Base-by-base conservation (phyloP, 108 stramenopile genomes). In the Tribonema minus region DNA sequence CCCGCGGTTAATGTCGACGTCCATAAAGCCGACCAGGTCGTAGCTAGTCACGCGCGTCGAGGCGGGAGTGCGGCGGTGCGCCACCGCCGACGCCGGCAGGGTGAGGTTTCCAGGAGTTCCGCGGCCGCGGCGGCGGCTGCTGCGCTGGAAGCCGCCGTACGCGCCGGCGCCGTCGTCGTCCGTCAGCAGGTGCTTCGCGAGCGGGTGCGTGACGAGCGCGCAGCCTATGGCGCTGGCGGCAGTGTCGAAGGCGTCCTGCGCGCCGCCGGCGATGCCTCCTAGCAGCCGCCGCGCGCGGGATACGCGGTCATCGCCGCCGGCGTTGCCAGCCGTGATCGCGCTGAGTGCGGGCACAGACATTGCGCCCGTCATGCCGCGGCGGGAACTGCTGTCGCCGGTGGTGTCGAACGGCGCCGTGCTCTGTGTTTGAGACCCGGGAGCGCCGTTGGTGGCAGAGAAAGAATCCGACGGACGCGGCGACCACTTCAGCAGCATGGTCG, bases 11-110 rank as follows among this genome's bases (percentile, higher is more conserved):
- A n/a, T n/a, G 35, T 75, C 74, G 20, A 75, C 65, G 74, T 75
- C 65, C 46, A 64, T 65, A 34, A 75, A 66, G 1, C 74, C 74
- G 0, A 75, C 74, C 20, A 75, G 74, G 64, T 75, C 74, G 74
- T 75, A 75, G n/a, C 31, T 25, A 64, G 35, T 64, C 35, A 40
- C 74, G 25, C 35, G 29, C 29, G 4, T 73, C 58, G 38, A 30
- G n/a, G 26, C 72, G n/a, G 61, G 61, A 3, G 41, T 29, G 35
- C 64, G 64, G n/a, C n/a, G n/a, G n/a, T n/a, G n/a, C n/a, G n/a
- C n/a, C n/a, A 65, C 65, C 29, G 74, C 58, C 26, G 64, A 58
- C 32, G 70, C 58, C 25, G 70, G 54, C 74, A 65, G 64, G 27
- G 74, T 66, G 40, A 32, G 31, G n/a, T n/a, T n/a, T n/a, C n/a